phyloP scores from a whole-genome alignment of 371 early-diverging fungal genomes.

The Actinomortierella ambigua region DNA sequence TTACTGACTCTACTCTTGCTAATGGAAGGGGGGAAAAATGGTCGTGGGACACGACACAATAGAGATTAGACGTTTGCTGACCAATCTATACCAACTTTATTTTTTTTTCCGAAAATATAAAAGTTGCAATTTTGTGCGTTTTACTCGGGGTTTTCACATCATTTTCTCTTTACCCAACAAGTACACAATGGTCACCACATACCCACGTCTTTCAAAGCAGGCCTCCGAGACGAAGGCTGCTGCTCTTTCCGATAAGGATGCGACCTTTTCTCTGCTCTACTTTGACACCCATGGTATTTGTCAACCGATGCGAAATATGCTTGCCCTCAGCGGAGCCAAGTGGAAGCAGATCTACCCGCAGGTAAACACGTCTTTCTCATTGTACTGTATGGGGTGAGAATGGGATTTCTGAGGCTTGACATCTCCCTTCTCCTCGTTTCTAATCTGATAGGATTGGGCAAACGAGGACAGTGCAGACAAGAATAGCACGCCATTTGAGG shows the following conservation, averaged over 20 bases:
- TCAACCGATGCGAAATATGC: slow-evolving; percentile 19
- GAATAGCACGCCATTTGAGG: slow-evolving; percentile 28
- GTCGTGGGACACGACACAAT: too few species aligned
- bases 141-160: background rate
- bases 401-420: background rate
- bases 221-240: slow-evolving; percentile 19
- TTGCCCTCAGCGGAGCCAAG: slow-evolving; percentile 16
- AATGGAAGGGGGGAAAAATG: too few species aligned
- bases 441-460: slow-evolving; percentile 23
- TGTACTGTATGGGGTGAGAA: background rate
- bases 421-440: background rate
- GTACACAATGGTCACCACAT: slow-evolving; percentile 25
- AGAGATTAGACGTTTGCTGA: too few species aligned
- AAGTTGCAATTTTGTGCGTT: too few species aligned
- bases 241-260: slow-evolving; percentile 16
- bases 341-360: slow-evolving; percentile 38
- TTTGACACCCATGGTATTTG: slow-evolving; percentile 35
- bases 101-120: too few species aligned
- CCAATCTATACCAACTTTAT: too few species aligned
- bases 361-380: background rate
- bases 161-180: background rate
- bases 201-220: slow-evolving; percentile 14
- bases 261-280: slow-evolving; percentile 34
- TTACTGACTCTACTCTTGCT: background rate
- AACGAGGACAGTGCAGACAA: slow-evolving; percentile 26